Evolutionary conservation across 2,329 filamentous ascomycete species (phyloP).

Genomic region (Apiospora sp.): DNA sequence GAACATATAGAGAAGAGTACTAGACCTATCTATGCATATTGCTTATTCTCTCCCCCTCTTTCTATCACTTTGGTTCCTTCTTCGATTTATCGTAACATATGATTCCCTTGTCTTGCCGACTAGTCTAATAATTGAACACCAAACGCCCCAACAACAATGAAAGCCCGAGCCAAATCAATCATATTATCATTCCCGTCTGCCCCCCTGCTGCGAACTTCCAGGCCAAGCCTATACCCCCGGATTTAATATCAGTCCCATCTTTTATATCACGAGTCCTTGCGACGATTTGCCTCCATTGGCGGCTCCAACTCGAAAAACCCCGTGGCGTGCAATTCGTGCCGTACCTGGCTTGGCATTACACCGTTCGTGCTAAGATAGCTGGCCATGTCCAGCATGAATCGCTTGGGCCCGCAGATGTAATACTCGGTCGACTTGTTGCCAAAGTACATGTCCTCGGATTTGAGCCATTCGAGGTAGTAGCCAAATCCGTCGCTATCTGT

Average conservation of each 20-base stretch:
- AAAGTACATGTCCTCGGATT: conserved; percentile 54
- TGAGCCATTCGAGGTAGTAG: conserved; percentile 56
- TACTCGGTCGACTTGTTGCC: conserved; percentile 57
- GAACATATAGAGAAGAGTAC: conserved; percentile 13
- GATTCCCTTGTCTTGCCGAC: not conserved
- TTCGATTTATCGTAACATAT: not conserved
- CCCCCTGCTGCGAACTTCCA: not conserved
- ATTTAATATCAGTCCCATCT: not conserved
- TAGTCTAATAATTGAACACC: not conserved
- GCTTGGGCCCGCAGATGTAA: conserved; percentile 62
- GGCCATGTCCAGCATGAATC: conserved; percentile 61
- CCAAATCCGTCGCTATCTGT: conserved; percentile 54
- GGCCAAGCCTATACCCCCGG: not conserved
- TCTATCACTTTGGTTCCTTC: conserved; percentile 2
- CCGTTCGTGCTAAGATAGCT: conserved; percentile 51
- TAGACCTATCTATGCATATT: not conserved
- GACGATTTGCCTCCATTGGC: conserved; percentile 14
- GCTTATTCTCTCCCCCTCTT: not conserved
- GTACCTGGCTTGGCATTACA: conserved; percentile 38
- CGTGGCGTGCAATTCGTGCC: conserved; percentile 27
- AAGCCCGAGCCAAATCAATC: not conserved
- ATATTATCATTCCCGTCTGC: not conserved
- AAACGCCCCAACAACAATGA: not conserved
- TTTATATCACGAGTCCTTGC: not conserved
- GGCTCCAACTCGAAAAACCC: conserved; percentile 29